Base-by-base conservation (phyloP, 2,329 filamentous ascomycete genomes). In the Apiospora koreana region DNA sequence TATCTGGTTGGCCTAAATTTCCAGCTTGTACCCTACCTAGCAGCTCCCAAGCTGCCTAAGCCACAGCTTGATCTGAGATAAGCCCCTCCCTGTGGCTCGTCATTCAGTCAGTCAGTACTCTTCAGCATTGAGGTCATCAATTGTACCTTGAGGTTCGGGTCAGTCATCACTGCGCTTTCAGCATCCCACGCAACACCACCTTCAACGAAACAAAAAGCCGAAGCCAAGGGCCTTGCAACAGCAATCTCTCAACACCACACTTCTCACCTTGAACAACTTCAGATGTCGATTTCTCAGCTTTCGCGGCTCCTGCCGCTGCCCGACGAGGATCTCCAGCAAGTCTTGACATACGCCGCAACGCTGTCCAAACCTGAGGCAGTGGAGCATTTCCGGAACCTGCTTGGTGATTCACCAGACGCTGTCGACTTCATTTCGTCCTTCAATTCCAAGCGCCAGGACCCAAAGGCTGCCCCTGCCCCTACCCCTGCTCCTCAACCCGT, bases 351-450 rank as follows among this genome's bases (percentile, higher is more conserved):
- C 80, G 91, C 93, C 2, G 85, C 89, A 45, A 92, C 91, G 0
- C 86, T 98, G 10, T 90, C 94, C 25, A 94, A 92, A 77, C 83
- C 90, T 68, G 93, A 92, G 73, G 93, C 94, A 18, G 94, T 90
- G 67, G 91, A 94, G 54, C 94, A 98, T 80, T 92, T 99, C 72
- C 92, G 91, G 80, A 94, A 96, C 77, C 85, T 99, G 68, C 88
- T 99, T 0, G 96, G 95, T 67, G 94, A 97, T 79, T 94, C 93
- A 8, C 89, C 94, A 1, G 90, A 92, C 75, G 88, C 85, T 50
- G 83, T 94, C 72, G 92, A 94, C 76, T 96, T 94, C 79, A 91
- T 95, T 73, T 89, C 93, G 0, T 91, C 91, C 23, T 95, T 95
- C 79, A 98, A 97, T 79, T 88, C 91, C 3, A 89, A 85, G 23